Conservation (phyloP, 306 rosid species). For the Begonia loranthoides region DNA sequence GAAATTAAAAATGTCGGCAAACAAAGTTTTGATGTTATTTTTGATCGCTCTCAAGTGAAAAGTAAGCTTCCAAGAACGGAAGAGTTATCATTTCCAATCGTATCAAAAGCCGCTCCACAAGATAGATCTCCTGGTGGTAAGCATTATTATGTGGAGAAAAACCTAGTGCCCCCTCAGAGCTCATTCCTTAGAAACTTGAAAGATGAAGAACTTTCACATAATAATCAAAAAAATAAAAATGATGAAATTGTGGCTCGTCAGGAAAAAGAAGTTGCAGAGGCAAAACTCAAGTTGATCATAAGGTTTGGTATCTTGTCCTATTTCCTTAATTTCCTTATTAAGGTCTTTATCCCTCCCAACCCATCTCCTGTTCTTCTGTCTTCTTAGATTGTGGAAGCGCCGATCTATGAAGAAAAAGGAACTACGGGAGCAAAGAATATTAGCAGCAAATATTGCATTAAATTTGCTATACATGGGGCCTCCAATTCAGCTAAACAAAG, state of each 20-base stretch:
- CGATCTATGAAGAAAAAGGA: slow-evolving; percentile 45
- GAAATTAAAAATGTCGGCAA: slow-evolving; percentile 20
- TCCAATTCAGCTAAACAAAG: slow-evolving; percentile 39
- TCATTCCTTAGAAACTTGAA: slow-evolving; percentile 11
- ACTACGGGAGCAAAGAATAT: slow-evolving; percentile 53
- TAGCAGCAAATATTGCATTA: slow-evolving; percentile 72
- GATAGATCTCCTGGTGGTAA: slow-evolving; percentile 20
- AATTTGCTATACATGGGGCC: slow-evolving; percentile 62
- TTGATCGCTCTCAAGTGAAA: slow-evolving; percentile 24
- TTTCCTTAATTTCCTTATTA: slow-evolving; percentile 5
- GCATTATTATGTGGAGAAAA: slow-evolving; percentile 15
- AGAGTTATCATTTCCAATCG: slow-evolving; percentile 22
- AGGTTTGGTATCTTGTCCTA: slow-evolving; percentile 37
- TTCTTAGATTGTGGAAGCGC: slow-evolving; percentile 75
- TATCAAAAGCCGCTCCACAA: slow-evolving; percentile 26
- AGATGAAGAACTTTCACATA: slow-evolving; percentile 27
- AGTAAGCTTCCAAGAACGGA: slow-evolving; percentile 20
- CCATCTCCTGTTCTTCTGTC: slow-evolving; percentile 10
- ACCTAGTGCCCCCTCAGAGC: slow-evolving; percentile 17
- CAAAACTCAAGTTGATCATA: slow-evolving; percentile 66
- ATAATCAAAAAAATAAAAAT: slow-evolving; percentile 24
- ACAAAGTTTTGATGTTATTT: slow-evolving; percentile 20
- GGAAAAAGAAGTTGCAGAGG: slow-evolving; percentile 52
- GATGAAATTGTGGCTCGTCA: slow-evolving; percentile 22
- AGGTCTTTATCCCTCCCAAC: slow-evolving; percentile 6